Conservation (phyloP, 805 yeast species). For the Zygotorulaspora danielsina region DNA sequence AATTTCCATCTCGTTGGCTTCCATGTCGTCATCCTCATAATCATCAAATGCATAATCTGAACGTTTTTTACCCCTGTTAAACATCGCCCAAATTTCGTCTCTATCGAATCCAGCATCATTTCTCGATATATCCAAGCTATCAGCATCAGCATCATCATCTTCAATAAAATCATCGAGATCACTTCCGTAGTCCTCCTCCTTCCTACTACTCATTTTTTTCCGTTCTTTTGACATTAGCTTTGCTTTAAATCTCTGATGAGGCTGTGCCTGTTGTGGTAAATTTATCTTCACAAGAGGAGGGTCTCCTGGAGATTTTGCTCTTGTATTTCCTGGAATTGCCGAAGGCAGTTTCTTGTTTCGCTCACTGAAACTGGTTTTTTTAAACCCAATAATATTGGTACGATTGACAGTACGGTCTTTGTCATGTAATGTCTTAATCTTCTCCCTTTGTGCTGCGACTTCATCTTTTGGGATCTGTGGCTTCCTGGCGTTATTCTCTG, state of each 20-base stretch:
- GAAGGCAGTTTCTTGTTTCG: neutral
- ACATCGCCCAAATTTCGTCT: slow-evolving; percentile 86
- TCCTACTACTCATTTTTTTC: slow-evolving; percentile 1
- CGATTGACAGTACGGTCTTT: too few species aligned
- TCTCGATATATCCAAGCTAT: slow-evolving; percentile 30
- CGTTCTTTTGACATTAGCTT: slow-evolving; percentile 39
- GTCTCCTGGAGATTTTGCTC: neutral
- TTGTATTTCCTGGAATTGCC: slow-evolving; percentile 2
- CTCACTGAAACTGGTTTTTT: neutral
- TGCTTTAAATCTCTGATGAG: slow-evolving; percentile 50
- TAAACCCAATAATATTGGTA: neutral
- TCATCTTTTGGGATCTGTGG: slow-evolving; percentile 9
- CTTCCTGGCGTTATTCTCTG: slow-evolving; percentile 38
- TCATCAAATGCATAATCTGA: slow-evolving; percentile 44
- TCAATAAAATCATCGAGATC: slow-evolving; percentile 30
- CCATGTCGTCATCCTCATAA: slow-evolving; percentile 70
- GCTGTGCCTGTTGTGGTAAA: slow-evolving; percentile 41
- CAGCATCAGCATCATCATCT: slow-evolving; percentile 46
- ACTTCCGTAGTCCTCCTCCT: slow-evolving; percentile 19
- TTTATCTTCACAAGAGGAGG: slow-evolving; percentile 14
- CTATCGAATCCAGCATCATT: slow-evolving; percentile 57
- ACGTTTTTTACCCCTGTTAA: slow-evolving; percentile 60
- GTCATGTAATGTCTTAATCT: too few species aligned
- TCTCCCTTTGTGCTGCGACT: too few species aligned
- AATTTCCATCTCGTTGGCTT: slow-evolving; percentile 88